phyloP scores from a whole-genome alignment of 306 rosid species.

The Fragaria vesca region DNA sequence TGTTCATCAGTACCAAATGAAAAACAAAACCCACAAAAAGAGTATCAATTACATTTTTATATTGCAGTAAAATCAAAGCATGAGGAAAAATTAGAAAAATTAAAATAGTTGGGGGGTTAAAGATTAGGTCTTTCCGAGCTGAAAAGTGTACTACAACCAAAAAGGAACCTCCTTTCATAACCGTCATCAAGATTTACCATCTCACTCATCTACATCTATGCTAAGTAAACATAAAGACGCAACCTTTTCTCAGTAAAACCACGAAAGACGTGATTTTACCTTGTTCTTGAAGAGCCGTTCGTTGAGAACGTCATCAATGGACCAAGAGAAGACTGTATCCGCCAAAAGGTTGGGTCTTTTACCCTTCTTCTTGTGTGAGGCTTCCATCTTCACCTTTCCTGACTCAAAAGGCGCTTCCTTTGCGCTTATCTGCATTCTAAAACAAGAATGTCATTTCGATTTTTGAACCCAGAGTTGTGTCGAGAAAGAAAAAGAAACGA shows the following conservation, averaged over 20 bases:
- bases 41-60: not conserved
- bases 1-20: not conserved
- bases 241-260: too few relatives aligned
- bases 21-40: too few relatives aligned
- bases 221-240: not conserved
- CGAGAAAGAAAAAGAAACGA: not conserved
- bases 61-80: too few relatives aligned
- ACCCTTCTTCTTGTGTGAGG: not conserved
- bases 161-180: too few relatives aligned
- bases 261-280: constrained; percentile 24
- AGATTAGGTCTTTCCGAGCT: too few relatives aligned
- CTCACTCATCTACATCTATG: not conserved
- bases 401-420: not conserved
- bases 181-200: too few relatives aligned
- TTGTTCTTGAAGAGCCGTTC: constrained; percentile 33
- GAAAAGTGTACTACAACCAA: too few relatives aligned
- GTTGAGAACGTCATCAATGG: constrained; percentile 46
- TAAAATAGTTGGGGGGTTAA: too few relatives aligned
- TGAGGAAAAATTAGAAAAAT: too few relatives aligned
- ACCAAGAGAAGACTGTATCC: constrained; percentile 48
- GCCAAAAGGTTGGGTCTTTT: not conserved
- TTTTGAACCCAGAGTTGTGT: not conserved
- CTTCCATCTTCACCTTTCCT: not conserved
- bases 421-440: not conserved
- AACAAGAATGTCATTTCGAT: not conserved